These are phyloP conservation scores for Aaosphaeria arxii DNA, from an alignment of 2,329 filamentous ascomycete species.

Conservation along the genomic window DNA sequence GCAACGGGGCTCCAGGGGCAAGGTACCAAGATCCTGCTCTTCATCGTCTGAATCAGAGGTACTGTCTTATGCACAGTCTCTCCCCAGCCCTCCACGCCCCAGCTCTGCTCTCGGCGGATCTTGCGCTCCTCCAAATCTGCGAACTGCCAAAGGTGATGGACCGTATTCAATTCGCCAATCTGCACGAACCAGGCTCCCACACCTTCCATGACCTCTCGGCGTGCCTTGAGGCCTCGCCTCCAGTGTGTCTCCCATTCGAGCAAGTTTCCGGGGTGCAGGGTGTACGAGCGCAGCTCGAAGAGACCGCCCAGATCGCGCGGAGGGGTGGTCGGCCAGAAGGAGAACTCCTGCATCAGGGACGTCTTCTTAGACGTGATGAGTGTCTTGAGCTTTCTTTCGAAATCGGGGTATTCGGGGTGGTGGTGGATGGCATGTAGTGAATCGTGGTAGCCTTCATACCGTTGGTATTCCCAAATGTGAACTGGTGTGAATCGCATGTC, in stretches of 20 bases:
- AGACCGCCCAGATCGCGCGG: constrained; percentile 87
- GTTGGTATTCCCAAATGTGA: constrained; percentile 99
- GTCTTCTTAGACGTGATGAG: constrained; percentile 81
- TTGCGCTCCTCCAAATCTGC: constrained; percentile 94
- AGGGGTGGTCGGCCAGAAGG: constrained; percentile 95
- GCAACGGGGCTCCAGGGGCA: constrained; percentile 96
- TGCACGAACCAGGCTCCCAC: constrained; percentile 99
- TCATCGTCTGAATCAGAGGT: constrained; percentile 93
- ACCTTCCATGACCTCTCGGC: constrained; percentile 96
- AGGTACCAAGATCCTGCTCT: constrained; percentile 86
- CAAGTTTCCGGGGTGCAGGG: constrained; percentile 89
- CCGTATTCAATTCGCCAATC: constrained; percentile 94
- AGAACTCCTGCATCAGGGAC: constrained; percentile 98
- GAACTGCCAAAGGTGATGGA: constrained; percentile 98
- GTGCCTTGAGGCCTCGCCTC: constrained; percentile 85
- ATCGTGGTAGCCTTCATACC: constrained; percentile 92
- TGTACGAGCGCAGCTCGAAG: constrained; percentile 96
- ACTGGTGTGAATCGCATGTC: constrained; percentile 53
- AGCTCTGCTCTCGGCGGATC: constrained; percentile 86
- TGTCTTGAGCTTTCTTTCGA: constrained; percentile 80
- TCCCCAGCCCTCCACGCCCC: constrained; percentile 92
- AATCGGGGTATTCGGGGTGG: constrained; percentile 79
- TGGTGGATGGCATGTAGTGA: constrained; percentile 81
- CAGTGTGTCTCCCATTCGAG: constrained; percentile 99
- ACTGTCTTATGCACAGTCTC: constrained; percentile 99